Evolutionary conservation across 345 rosid species (phyloP).

Genomic region (Eucalyptus regnans): DNA sequence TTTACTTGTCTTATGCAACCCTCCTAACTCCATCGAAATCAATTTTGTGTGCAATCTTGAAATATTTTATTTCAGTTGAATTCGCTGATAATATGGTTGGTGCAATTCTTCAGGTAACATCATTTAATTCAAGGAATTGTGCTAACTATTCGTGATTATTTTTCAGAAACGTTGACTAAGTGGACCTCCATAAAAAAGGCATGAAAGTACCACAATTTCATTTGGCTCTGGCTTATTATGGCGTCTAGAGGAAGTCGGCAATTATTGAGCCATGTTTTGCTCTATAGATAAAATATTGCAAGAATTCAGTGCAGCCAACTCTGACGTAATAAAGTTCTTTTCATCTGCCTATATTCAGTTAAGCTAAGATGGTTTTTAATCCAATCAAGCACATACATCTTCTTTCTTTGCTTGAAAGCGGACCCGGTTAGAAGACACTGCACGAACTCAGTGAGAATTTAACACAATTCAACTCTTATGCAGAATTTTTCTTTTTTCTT

Average conservation of each 20-base stretch:
- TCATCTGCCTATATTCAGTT: neutral
- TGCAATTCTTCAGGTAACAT: neutral
- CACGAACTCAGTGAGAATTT: neutral
- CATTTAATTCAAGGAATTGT: neutral
- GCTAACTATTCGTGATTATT: neutral
- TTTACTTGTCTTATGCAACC: neutral
- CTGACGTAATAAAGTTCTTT: neutral
- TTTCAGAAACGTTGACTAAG: neutral
- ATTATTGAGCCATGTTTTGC: neutral
- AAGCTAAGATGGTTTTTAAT: neutral
- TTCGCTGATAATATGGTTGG: neutral
- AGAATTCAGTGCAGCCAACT: neutral
- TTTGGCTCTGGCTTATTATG: neutral
- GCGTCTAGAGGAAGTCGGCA: neutral
- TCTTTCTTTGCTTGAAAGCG: accelerated
- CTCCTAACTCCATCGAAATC: neutral
- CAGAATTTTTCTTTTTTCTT: neutral
- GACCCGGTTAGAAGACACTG: neutral
- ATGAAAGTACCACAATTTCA: neutral
- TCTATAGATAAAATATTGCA: neutral
- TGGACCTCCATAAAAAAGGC: neutral
- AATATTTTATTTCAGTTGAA: neutral
- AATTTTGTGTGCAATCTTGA: neutral
- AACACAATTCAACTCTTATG: neutral
- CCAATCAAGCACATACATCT: neutral